These are phyloP conservation scores for Priceomyces carsonii DNA, from an alignment of 805 yeast species.

Conservation along the genomic window DNA sequence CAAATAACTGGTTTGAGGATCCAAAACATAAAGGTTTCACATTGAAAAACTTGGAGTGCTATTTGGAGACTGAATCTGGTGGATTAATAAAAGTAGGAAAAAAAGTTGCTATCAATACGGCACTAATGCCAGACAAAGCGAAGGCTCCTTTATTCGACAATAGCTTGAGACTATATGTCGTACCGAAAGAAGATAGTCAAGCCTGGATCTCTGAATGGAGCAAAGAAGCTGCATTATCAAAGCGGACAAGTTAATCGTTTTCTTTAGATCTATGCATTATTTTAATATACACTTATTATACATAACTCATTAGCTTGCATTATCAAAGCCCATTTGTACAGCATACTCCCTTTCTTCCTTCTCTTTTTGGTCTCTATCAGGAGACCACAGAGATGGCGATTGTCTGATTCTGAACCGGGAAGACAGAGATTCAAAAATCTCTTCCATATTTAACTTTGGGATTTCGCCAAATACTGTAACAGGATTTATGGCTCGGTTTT, in stretches of 20 bases:
- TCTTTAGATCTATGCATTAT: constrained; percentile 1
- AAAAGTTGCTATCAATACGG: constrained; percentile 64
- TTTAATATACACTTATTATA: constrained; percentile 2
- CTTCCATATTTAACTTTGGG: constrained; percentile 67
- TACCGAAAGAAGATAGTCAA: constrained; percentile 68
- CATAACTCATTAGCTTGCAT: constrained; percentile 2
- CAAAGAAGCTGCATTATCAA: constrained; percentile 57
- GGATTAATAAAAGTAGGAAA: constrained; percentile 87
- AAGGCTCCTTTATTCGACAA: constrained; percentile 77
- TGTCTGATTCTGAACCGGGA: constrained; percentile 56
- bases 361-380: constrained; percentile 39
- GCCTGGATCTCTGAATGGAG: constrained; percentile 71
- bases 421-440: constrained; percentile 56
- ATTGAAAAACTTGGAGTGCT: constrained; percentile 63
- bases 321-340: constrained; percentile 43
- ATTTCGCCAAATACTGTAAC: constrained; percentile 72
- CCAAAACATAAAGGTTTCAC: constrained; percentile 63
- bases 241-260: constrained; percentile 11
- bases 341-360: constrained; percentile 51
- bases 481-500: constrained; percentile 53
- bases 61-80: constrained; percentile 79
- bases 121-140: constrained; percentile 61
- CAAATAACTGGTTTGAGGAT: constrained; percentile 66
- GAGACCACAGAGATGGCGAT: constrained; percentile 47
- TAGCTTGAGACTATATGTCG: constrained; percentile 69